These are phyloP conservation scores for Syzygium oleosum DNA, from an alignment of 345 rosid species.

Conservation along the genomic window DNA sequence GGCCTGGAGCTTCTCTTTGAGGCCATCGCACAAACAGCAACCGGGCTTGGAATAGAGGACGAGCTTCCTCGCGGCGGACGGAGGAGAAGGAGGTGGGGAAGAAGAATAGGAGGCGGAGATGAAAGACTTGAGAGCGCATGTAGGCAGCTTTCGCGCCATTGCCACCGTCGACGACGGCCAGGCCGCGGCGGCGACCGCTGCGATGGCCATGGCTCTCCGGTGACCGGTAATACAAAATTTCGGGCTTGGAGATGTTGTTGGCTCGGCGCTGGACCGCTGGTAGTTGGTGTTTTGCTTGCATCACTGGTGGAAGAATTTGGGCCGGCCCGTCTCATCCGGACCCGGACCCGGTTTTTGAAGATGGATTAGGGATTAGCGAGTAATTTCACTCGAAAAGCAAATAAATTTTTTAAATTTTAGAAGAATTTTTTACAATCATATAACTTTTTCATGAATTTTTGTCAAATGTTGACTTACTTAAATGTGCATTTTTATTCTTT, in stretches of 20 bases:
- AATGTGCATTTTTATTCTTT: not conserved
- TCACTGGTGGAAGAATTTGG: not conserved
- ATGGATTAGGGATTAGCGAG: not conserved
- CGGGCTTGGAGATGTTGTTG: not conserved
- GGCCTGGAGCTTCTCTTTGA: slow-evolving; percentile 81
- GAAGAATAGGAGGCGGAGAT: slow-evolving; percentile 20
- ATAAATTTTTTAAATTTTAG: not conserved
- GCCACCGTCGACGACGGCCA: slow-evolving; percentile 20
- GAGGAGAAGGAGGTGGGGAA: slow-evolving; percentile 9
- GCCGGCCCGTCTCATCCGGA: not conserved
- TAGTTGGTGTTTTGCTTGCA: not conserved
- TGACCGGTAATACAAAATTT: not conserved
- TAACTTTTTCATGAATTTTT: not conserved
- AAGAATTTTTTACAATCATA: not conserved
- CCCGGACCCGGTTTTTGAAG: not conserved
- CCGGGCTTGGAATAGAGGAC: slow-evolving; percentile 83
- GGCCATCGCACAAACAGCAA: slow-evolving; percentile 93
- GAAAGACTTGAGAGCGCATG: not conserved
- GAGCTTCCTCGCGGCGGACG: slow-evolving; percentile 30
- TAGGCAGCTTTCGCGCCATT: slow-evolving; percentile 15
- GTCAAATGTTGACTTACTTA: not conserved
- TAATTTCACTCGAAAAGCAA: not conserved
- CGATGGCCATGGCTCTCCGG: slow-evolving; percentile 11
- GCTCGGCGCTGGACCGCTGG: not conserved
- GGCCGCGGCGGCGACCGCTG: slow-evolving; percentile 19